phyloP scores from a whole-genome alignment of 2,329 filamentous ascomycete genomes.

The Diaporthe sp. region DNA sequence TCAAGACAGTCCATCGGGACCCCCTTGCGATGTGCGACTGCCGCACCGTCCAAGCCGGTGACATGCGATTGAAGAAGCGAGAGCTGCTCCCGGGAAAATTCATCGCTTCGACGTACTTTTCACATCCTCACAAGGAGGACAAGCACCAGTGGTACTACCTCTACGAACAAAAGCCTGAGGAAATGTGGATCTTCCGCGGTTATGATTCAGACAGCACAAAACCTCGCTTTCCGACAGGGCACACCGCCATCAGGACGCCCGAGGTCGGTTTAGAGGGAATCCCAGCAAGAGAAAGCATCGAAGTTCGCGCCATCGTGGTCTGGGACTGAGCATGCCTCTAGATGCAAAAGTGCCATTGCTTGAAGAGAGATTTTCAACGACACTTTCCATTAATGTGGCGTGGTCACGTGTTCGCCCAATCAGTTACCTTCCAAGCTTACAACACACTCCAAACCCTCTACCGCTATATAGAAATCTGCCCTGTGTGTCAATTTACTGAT shows the following conservation, averaged over 20 bases:
- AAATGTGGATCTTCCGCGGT: conserved; percentile 6
- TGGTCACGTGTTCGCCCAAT: neutral
- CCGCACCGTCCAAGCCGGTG: neutral
- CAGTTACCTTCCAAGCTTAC: neutral
- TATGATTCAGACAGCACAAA: neutral
- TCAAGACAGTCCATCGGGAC: conserved; percentile 8
- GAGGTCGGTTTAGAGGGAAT: neutral
- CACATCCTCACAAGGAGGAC: conserved; percentile 5
- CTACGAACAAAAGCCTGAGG: neutral
- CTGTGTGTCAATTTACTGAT: too few species aligned
- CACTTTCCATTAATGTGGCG: neutral
- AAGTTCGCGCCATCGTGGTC: conserved; percentile 1
- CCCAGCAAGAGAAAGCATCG: conserved; percentile 5
- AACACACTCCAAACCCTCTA: neutral
- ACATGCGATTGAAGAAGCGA: conserved; percentile 10
- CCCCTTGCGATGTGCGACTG: neutral
- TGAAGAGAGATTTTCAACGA: neutral
- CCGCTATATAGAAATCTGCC: too few species aligned
- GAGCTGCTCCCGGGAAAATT: neutral
- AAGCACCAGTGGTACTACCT: conserved; percentile 18
- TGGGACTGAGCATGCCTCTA: neutral
- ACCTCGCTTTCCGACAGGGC: neutral
- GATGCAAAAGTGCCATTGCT: neutral
- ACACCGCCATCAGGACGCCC: conserved; percentile 1
- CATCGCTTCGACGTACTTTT: conserved; percentile 9